Percentiles rank a stretch among this genome's conserved stretches.
phyloP scores from a whole-genome alignment of 2,329 filamentous ascomycete genomes.

The Venturiaceae sp. region DNA sequence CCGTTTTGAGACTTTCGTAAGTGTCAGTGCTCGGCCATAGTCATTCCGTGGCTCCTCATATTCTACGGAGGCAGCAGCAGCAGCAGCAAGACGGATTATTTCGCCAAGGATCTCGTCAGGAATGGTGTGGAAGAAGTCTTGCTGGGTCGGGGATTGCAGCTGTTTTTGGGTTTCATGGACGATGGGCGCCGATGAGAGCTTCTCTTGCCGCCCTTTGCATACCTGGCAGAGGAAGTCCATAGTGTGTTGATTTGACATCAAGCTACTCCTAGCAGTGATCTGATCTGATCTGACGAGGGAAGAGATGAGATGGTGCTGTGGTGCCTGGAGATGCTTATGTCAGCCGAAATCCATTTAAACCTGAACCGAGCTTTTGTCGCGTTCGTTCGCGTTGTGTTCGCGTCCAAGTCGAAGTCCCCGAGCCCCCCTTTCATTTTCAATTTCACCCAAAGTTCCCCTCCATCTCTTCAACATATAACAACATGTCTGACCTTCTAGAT shows the following conservation, averaged over 20 bases:
- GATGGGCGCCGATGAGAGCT: too few relatives aligned
- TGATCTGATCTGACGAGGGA: too few relatives aligned
- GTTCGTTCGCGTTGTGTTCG: neutral
- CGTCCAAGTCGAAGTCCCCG: neutral
- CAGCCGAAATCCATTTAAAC: neutral
- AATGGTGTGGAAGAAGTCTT: neutral
- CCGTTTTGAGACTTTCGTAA: neutral
- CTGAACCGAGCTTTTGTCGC: neutral
- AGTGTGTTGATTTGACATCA: too few relatives aligned
- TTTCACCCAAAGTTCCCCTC: neutral
- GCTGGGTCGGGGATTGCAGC: too few relatives aligned
- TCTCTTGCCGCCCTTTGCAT: neutral
- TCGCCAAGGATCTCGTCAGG: neutral
- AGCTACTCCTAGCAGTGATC: too few relatives aligned
- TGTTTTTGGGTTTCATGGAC: too few relatives aligned
- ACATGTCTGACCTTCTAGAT: slow-evolving; percentile 44
- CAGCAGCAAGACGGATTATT: neutral
- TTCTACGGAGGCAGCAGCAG: neutral
- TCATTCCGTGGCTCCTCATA: neutral
- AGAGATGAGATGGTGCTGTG: too few relatives aligned
- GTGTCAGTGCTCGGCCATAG: neutral
- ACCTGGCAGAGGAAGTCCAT: neutral
- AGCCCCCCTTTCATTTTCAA: too few relatives aligned
- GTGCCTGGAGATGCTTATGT: too few relatives aligned
- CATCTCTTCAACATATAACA: slow-evolving; percentile 30